Conservation (phyloP, 2,329 filamentous ascomycete species). For the Scytalidium sp. region DNA sequence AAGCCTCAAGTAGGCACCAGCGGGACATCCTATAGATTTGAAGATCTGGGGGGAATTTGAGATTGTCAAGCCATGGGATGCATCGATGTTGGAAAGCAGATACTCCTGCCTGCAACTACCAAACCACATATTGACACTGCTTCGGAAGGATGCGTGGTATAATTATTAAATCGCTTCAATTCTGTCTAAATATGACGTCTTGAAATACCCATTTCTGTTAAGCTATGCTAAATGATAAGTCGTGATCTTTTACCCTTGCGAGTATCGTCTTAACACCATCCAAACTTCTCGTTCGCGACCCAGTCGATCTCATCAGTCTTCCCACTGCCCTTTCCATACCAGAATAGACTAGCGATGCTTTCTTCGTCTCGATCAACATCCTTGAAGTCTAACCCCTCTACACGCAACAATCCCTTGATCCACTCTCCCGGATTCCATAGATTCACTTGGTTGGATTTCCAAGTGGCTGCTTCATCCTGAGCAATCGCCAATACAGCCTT, state of each 20-base stretch:
- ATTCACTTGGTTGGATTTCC: conserved; percentile 68
- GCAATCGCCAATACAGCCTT: conserved; percentile 64
- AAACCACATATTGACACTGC: too few species aligned
- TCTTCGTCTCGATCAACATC: conserved; percentile 57
- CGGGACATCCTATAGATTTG: too few species aligned
- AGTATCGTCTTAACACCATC: conserved; percentile 58
- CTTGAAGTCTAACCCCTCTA: conserved; percentile 43
- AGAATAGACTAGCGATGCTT: conserved; percentile 70
- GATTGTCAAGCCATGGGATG: too few species aligned
- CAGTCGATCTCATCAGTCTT: conserved; percentile 58
- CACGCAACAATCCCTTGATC: conserved; percentile 44
- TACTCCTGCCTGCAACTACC: too few species aligned
- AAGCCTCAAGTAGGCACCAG: too few species aligned
- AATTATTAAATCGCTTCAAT: too few species aligned
- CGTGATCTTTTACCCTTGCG: too few species aligned
- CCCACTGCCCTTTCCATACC: conserved; percentile 57
- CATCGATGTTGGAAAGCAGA: too few species aligned
- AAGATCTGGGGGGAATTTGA: too few species aligned
- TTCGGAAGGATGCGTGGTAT: too few species aligned
- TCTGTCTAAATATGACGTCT: too few species aligned
- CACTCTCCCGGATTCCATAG: conserved; percentile 77
- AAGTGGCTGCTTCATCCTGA: conserved; percentile 66
- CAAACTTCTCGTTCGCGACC: conserved; percentile 75
- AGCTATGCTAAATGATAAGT: neutral
- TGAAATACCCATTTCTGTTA: too few species aligned